A percentile compares a stretch with the other conserved stretches of the same genome.
Evolutionary conservation across 1,284 basidiomycete genomes (phyloP).

Genomic region (Fomitopsis betulina): DNA sequence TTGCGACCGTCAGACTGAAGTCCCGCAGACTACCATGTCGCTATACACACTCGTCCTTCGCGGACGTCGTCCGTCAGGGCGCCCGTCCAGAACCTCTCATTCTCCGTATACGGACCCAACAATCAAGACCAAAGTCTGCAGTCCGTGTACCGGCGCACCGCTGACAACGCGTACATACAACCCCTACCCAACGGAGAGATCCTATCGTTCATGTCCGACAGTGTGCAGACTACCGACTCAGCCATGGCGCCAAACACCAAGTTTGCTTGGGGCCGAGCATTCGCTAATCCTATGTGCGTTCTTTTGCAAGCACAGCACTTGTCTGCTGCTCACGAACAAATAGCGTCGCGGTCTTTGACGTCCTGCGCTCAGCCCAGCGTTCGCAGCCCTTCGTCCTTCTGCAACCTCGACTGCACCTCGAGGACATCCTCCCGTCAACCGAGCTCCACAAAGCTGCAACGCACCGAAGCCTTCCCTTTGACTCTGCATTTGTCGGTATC

Average conservation of each 20-base stretch:
- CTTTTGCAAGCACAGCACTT: background rate
- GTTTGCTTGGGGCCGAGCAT: constrained; percentile 54
- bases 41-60: constrained; percentile 52
- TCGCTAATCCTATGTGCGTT: constrained; percentile 52
- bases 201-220: constrained; percentile 59
- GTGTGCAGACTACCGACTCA: constrained; percentile 22
- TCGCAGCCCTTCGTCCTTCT: constrained; percentile 68
- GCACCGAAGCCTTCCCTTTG: constrained; percentile 36
- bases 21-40: constrained; percentile 63
- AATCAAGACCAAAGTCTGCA: constrained; percentile 69
- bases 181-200: constrained; percentile 73
- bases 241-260: constrained; percentile 31
- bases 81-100: constrained; percentile 71
- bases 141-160: constrained; percentile 60
- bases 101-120: constrained; percentile 83
- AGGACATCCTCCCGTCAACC: constrained; percentile 52
- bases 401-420: constrained; percentile 69
- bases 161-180: constrained; percentile 76
- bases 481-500: constrained; percentile 70
- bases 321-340: constrained; percentile 6
- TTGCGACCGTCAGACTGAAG: too few relatives aligned
- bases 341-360: constrained; percentile 79
- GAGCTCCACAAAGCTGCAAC: constrained; percentile 33
- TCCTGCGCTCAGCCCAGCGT: constrained; percentile 45
- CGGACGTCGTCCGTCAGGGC: constrained; percentile 31